Conservation (phyloP, 2,329 filamentous ascomycete species). For the Aspergillus novofumigatus region DNA sequence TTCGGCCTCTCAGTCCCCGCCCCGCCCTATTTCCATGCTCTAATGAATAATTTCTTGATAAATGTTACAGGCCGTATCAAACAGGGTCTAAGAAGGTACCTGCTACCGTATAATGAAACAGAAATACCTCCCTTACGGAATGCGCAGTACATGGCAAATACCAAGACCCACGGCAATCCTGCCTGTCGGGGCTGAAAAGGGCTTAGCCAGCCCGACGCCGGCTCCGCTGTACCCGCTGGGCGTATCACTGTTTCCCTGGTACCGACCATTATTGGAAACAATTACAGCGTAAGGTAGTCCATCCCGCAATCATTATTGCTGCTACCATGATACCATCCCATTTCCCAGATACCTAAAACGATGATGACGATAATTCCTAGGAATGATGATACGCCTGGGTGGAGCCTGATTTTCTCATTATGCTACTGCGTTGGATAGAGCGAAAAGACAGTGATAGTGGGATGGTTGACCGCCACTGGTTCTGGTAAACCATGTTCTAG, state of each 20-base stretch:
- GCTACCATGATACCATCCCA: not conserved
- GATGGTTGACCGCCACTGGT: slow-evolving; percentile 14
- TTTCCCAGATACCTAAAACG: slow-evolving; percentile 4
- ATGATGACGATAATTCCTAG: slow-evolving; percentile 38
- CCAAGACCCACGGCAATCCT: not conserved
- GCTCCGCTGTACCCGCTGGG: slow-evolving; percentile 8
- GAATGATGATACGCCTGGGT: slow-evolving; percentile 29
- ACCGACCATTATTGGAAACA: not conserved
- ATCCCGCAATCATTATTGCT: slow-evolving; percentile 1
- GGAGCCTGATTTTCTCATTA: slow-evolving; percentile 17
- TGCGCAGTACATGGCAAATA: not conserved
- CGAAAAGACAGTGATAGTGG: not conserved
- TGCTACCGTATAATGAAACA: not conserved
- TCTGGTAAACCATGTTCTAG: slow-evolving; percentile 3
- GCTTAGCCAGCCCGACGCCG: not conserved
- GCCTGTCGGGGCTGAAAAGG: not conserved
- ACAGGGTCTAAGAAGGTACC: not conserved
- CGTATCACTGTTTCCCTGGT: not conserved
- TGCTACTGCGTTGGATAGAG: not conserved
- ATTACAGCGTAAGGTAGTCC: too few relatives aligned
- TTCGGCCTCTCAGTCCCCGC: not conserved
- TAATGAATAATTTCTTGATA: too few relatives aligned
- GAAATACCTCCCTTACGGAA: not conserved
- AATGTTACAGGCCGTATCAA: not conserved
- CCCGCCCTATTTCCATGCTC: not conserved